Percentiles rank a stretch among this genome's conserved stretches.
These are phyloP conservation scores for Cryptosporidium tyzzeri DNA, from an alignment of 169 alveolate species.

Conservation along the genomic window DNA sequence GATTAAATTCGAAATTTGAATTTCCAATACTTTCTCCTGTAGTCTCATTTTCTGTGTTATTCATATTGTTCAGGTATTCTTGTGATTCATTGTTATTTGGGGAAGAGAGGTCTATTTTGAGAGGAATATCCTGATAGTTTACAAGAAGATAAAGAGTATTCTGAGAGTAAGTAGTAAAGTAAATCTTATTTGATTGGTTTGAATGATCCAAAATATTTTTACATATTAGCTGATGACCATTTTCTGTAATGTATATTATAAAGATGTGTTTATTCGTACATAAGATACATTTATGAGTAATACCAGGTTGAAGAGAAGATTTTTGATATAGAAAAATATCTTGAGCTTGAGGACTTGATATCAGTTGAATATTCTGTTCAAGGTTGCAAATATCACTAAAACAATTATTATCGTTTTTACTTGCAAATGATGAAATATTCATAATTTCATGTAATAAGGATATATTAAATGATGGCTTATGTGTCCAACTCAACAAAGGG, in stretches of 20 bases:
- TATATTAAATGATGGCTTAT: constrained; percentile 10
- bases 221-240: constrained; percentile 49
- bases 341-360: not conserved
- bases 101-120: constrained; percentile 30
- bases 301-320: not conserved
- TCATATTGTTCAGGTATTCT: not conserved
- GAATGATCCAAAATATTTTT: constrained; percentile 46
- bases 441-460: not conserved
- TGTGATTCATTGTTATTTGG: not conserved
- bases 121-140: constrained; percentile 54
- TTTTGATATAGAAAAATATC: not conserved
- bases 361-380: constrained; percentile 9
- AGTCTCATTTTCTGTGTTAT: not conserved
- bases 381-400: not conserved
- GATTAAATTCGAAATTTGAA: constrained; percentile 22
- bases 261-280: constrained; percentile 6
- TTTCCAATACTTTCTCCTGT: not conserved
- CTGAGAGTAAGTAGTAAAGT: constrained; percentile 27
- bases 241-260: constrained; percentile 7
- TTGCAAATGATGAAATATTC: not conserved
- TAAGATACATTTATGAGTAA: constrained; percentile 11
- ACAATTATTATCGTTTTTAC: not conserved
- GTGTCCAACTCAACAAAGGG: constrained; percentile 24
- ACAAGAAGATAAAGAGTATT: constrained; percentile 43
- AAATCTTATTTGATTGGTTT: constrained; percentile 34